Evolutionary conservation across 2,329 filamentous ascomycete species (phyloP).

Genomic region (Thielaviopsis euricoi): DNA sequence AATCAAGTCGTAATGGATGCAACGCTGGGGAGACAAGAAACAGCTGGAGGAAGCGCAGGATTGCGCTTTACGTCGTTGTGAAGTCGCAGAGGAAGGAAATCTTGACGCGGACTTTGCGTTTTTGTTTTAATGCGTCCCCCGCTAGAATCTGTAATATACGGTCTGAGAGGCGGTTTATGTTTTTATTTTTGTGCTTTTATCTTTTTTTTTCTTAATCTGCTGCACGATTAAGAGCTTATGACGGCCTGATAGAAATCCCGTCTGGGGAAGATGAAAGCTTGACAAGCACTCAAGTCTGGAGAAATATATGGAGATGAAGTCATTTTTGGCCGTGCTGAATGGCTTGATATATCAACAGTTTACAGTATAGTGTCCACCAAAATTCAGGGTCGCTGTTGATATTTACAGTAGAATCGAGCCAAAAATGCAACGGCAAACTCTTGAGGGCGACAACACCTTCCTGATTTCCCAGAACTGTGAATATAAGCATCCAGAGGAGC

Average conservation of each 20-base stretch:
- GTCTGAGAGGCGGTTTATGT: no score
- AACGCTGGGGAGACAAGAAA: neutral
- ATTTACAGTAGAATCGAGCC: neutral
- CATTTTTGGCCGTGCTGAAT: no score
- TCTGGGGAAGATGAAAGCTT: neutral
- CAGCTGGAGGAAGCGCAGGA: neutral
- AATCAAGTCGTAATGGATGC: neutral
- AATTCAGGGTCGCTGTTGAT: neutral
- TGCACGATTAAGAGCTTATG: neutral
- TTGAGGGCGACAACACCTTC: neutral
- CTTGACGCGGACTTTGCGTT: no score
- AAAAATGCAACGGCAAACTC: neutral
- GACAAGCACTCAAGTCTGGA: neutral
- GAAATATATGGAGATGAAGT: neutral
- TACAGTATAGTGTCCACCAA: no score
- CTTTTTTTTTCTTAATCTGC: no score
- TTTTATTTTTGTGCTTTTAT: no score
- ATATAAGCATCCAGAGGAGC: neutral
- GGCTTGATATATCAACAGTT: no score
- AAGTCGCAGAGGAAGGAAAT: no score
- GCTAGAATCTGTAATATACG: no score
- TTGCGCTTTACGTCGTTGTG: neutral
- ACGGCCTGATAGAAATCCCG: neutral
- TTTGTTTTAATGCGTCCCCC: no score
- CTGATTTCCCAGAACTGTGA: neutral